Base-by-base conservation (phyloP, 441 rosid genomes). In the Croton laevigatus region DNA sequence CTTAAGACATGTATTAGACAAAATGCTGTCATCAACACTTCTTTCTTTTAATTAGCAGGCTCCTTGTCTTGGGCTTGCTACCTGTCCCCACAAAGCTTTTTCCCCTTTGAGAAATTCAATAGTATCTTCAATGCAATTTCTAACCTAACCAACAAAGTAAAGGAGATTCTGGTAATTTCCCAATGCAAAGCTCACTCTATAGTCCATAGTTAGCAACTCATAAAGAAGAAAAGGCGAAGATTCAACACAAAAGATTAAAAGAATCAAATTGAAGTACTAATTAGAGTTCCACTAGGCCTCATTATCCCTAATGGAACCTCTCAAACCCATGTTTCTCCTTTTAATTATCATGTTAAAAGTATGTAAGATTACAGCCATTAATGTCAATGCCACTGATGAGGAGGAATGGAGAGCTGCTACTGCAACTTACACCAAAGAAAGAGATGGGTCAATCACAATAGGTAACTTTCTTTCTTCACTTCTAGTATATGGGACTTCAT, bases 351-450 rank as follows among this genome's bases (percentile, higher is more conserved):
- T 83, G 46, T 71, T 71, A 20, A 79, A 72, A 68, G 59, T 80
- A 59, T 71, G 74, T 70, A 70, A 40, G 69, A 73, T 68, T 76
- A 69, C 62, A 37, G 80, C 84, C 52, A 32, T 13, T 59, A 48
- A 79, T 40, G 59, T 13, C 14, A 48, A 79, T 40, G 59, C 14
- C 14, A 55, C 59, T 10, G 83, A 82, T 5, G 78, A 73, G 51
- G 78, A 73, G 51, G 88, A 81, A 75, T 91, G 97, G 97, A 81
- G 75, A 77, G 66, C 92, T 65, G 91, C 97, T 42, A 86, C 97
- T 0, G 94, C 97, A 66, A 89, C 96, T 68, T 87, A 82, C 80
- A 81, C 92, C 58, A 75, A 73, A 69, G 84, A 88, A 62, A 80
- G 77, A 71, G 79, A 85, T 68, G 91, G 83, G 37, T 87, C 96